phyloP scores from a whole-genome alignment of 2,329 filamentous ascomycete genomes.

The Paraphoma chrysanthemicola region DNA sequence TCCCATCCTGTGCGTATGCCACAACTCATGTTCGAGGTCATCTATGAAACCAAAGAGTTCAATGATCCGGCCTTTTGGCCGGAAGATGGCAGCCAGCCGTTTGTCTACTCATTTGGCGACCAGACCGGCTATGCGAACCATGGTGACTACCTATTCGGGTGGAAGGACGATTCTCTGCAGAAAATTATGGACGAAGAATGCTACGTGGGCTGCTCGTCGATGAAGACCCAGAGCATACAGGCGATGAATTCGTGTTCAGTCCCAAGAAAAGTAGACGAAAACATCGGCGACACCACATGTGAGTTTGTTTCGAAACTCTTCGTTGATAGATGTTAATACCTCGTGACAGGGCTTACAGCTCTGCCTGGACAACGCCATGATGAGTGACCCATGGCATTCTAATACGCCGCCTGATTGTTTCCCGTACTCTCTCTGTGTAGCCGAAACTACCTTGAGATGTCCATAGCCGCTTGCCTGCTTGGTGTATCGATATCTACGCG shows the following conservation, averaged over 20 bases:
- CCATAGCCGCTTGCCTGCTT: no score
- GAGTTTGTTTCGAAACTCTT: neutral
- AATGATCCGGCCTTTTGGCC: conserved; percentile 30
- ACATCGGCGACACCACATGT: conserved; percentile 50
- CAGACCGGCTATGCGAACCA: conserved; percentile 57
- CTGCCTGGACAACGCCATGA: conserved; percentile 2
- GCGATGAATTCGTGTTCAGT: conserved; percentile 57
- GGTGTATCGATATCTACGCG: no score
- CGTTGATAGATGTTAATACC: neutral
- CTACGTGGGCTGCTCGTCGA: conserved; percentile 48
- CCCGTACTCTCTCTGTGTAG: no score
- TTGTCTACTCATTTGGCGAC: conserved; percentile 44
- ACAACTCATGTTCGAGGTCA: conserved; percentile 36
- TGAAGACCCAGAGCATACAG: conserved; percentile 55
- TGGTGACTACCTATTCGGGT: conserved; percentile 62
- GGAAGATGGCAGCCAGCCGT: conserved; percentile 39
- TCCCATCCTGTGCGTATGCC: conserved; percentile 51
- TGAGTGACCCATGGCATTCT: neutral
- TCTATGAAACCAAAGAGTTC: conserved; percentile 47
- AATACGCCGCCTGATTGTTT: no score
- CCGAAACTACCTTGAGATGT: no score
- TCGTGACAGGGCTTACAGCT: conserved; percentile 1
- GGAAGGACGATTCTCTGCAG: conserved; percentile 59
- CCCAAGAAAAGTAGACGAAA: conserved; percentile 55
- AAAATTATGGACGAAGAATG: conserved; percentile 46